A percentile compares a stretch with the other conserved stretches of the same genome.
phyloP scores from a whole-genome alignment of 2,329 filamentous ascomycete species.

The Calonectria pseudoreteaudii region DNA sequence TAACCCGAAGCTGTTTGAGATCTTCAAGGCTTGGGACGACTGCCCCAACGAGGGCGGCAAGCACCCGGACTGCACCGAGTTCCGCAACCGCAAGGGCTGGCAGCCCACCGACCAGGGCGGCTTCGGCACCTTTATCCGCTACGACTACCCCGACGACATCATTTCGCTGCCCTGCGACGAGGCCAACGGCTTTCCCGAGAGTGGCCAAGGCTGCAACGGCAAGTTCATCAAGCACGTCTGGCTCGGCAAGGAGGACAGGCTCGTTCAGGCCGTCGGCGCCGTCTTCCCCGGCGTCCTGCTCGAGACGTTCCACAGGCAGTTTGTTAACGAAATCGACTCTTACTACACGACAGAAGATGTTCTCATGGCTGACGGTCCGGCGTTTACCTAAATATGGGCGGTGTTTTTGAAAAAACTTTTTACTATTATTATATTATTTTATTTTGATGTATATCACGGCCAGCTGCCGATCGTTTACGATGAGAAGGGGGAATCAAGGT shows the following conservation, averaged over 20 bases:
- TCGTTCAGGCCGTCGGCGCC: neutral
- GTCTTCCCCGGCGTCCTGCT: neutral
- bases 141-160: conserved; percentile 9
- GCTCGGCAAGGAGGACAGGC: conserved; percentile 9
- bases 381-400: neutral
- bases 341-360: neutral
- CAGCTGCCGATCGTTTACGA: neutral
- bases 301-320: conserved; percentile 14
- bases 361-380: neutral
- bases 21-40: conserved; percentile 6
- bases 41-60: conserved; percentile 6
- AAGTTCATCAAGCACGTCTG: conserved; percentile 13
- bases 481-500: neutral
- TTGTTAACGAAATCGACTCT: neutral
- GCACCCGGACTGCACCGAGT: neutral
- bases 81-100: neutral
- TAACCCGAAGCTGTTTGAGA: conserved; percentile 1
- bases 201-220: neutral
- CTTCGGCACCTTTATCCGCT: conserved; percentile 9
- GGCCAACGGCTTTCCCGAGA: conserved; percentile 13
- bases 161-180: conserved; percentile 7
- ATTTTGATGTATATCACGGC: neutral
- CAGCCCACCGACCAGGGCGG: conserved; percentile 11
- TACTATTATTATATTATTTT: neutral
- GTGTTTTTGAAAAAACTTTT: too few species aligned